phyloP scores from a whole-genome alignment of 352 stramenopile genomes.

The Globisporangium cylindrosporum region DNA sequence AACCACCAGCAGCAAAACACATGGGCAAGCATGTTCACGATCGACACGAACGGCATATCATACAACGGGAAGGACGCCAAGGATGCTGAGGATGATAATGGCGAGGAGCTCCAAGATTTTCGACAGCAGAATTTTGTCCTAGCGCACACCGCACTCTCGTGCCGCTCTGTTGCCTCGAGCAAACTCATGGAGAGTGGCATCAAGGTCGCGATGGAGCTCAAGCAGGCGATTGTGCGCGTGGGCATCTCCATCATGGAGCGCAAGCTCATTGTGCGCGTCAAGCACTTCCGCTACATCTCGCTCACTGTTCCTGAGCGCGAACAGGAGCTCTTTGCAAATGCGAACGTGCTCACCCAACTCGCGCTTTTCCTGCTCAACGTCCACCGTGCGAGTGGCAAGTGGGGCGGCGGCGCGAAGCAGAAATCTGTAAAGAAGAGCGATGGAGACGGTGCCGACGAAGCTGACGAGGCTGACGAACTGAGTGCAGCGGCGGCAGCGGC shows the following conservation, averaged over 20 bases:
- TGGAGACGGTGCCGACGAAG: constrained; percentile 22
- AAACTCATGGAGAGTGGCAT: constrained; percentile 92
- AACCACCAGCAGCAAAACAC: constrained; percentile 53
- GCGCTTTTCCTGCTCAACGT: constrained; percentile 95
- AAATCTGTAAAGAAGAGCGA: constrained; percentile 30
- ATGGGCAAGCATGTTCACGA: constrained; percentile 40
- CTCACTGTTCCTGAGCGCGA: constrained; percentile 84
- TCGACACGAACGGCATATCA: constrained; percentile 31
- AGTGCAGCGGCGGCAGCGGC: constrained; percentile 9
- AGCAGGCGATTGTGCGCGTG: constrained; percentile 92
- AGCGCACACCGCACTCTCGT: constrained; percentile 66
- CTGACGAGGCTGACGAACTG: constrained; percentile 24
- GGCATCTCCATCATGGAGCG: constrained; percentile 95
- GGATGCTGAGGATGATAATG: constrained; percentile 21
- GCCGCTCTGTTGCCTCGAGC: constrained; percentile 62
- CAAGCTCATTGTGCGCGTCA: constrained; percentile 92
- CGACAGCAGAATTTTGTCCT: constrained; percentile 82
- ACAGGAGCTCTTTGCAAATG: constrained; percentile 91
- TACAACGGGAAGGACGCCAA: constrained; percentile 11
- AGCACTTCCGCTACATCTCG: constrained; percentile 97
- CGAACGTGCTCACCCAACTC: constrained; percentile 92
- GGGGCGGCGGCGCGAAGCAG: constrained; percentile 56
- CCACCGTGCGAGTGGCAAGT: constrained; percentile 94
- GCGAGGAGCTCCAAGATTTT: constrained; percentile 45
- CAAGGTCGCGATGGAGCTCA: constrained; percentile 93